These are phyloP conservation scores for Bathelium albidoporum DNA, from an alignment of 495 filamentous ascomycete genomes.

Conservation along the genomic window DNA sequence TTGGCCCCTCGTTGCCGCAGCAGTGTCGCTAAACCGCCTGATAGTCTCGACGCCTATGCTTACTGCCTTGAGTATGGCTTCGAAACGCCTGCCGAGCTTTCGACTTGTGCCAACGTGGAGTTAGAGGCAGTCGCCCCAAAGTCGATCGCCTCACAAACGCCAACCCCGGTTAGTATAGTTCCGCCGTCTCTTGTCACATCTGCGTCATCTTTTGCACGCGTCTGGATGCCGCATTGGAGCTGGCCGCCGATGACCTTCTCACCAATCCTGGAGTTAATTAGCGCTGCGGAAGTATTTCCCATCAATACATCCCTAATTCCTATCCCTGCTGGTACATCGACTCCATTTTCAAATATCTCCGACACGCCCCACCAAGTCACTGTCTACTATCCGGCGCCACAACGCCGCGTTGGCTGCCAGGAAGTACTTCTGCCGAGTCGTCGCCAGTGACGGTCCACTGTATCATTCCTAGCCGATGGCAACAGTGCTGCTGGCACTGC, in stretches of 20 bases:
- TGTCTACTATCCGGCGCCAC: no score
- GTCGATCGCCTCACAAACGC: not conserved
- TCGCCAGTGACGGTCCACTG: no score
- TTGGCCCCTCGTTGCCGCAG: not conserved
- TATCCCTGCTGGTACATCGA: not conserved
- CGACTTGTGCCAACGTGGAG: not conserved
- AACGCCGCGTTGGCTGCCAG: no score
- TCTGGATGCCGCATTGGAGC: not conserved
- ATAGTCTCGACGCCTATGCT: not conserved
- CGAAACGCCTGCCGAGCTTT: not conserved
- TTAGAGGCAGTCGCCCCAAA: not conserved
- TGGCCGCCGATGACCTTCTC: not conserved
- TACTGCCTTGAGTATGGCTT: conserved; percentile 1
- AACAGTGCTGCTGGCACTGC: no score
- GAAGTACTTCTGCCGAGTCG: no score
- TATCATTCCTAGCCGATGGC: no score
- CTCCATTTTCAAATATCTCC: not conserved
- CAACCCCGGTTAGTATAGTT: not conserved
- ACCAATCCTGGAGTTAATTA: not conserved
- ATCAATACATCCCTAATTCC: not conserved
- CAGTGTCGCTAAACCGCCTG: not conserved
- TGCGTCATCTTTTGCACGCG: not conserved
- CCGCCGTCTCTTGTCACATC: not conserved
- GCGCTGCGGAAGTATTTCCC: not conserved
- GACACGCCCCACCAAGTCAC: no score